These are phyloP conservation scores for Evernia prunastri DNA, from an alignment of 495 filamentous ascomycete genomes.

Conservation along the genomic window DNA sequence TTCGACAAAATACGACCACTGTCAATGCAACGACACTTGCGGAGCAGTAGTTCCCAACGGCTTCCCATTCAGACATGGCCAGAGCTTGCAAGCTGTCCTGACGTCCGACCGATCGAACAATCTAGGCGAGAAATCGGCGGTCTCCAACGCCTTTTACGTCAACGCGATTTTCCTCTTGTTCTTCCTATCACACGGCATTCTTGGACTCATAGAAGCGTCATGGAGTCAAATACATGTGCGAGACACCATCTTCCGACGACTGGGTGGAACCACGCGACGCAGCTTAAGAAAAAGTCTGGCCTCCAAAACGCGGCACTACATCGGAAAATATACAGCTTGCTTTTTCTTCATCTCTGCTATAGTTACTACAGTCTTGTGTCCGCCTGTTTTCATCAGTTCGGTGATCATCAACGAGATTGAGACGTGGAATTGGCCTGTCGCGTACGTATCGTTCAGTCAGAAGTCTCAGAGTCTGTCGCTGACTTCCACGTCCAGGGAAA, in stretches of 20 bases:
- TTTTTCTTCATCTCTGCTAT: neutral
- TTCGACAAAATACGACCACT: neutral
- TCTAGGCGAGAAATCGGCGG: neutral
- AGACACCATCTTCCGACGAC: constrained; percentile 1
- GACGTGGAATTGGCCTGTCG: constrained; percentile 3
- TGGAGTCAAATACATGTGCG: constrained; percentile 2
- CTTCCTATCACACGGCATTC: neutral
- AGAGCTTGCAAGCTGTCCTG: neutral
- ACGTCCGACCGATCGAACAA: neutral
- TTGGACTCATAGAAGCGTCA: neutral
- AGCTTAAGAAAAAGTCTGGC: neutral
- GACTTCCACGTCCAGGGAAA: neutral
- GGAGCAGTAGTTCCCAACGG: neutral
- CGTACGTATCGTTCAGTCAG: neutral
- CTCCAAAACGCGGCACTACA: neutral
- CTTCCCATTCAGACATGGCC: neutral
- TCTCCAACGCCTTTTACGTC: neutral
- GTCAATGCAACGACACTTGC: constrained; percentile 4
- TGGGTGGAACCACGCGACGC: neutral
- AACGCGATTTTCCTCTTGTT: neutral
- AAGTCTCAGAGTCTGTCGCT: neutral
- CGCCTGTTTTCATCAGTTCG: constrained; percentile 1
- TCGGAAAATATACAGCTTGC: neutral
- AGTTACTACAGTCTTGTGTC: neutral
- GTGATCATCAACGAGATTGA: constrained; percentile 4